Conservation (phyloP, 2,329 filamentous ascomycete species). For the Colletotrichum spaethianum region DNA sequence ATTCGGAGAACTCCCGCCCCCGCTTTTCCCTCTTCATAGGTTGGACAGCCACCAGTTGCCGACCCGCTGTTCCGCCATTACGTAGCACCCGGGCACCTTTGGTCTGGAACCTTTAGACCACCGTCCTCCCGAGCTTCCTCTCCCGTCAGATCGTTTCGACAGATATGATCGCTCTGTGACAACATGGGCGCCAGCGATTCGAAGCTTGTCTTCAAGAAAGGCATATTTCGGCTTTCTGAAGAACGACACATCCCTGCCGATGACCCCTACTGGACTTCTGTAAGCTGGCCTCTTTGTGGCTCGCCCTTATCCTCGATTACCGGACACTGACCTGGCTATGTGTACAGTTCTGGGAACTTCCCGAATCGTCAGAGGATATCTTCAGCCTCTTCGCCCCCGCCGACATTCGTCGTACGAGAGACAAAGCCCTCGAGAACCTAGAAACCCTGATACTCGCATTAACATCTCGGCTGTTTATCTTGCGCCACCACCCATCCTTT, state of each 20-base stretch:
- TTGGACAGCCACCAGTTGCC: conserved; percentile 11
- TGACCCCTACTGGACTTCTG: conserved; percentile 93
- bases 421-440: conserved; percentile 87
- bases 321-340: conserved; percentile 21
- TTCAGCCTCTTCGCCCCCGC: conserved; percentile 94
- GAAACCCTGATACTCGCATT: conserved; percentile 90
- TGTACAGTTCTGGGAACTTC: conserved; percentile 92
- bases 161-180: conserved; percentile 39
- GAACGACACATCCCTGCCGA: conserved; percentile 88
- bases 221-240: conserved; percentile 96
- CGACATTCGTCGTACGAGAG: conserved; percentile 89
- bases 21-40: conserved; percentile 32
- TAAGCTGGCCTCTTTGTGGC: conserved; percentile 54
- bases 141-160: conserved; percentile 26
- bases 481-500: conserved; percentile 92
- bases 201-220: conserved; percentile 98
- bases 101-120: conserved; percentile 28
- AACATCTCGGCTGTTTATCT: conserved; percentile 83
- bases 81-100: conserved; percentile 36
- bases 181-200: conserved; percentile 97
- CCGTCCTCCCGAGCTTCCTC: conserved; percentile 33
- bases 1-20: conserved; percentile 26
- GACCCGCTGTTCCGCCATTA: conserved; percentile 36
- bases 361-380: conserved; percentile 94
- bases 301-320: background rate